A percentile compares a stretch with the other conserved stretches of the same genome.
Evolutionary conservation across 1,139 yeast species (phyloP).

Genomic region (Candida smagusa): DNA sequence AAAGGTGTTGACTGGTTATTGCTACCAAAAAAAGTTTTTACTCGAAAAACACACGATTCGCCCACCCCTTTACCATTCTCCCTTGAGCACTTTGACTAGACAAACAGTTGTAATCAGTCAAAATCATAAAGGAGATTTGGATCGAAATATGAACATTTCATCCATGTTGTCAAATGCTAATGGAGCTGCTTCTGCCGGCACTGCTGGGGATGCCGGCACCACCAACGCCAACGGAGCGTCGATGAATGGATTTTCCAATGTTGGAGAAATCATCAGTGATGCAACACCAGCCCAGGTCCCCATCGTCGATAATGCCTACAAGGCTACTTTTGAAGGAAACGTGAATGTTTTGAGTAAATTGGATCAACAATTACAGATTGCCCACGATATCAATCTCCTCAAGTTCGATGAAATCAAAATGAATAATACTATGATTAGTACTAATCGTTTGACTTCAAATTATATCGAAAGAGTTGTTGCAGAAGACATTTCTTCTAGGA

Average conservation of each 20-base stretch:
- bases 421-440: conserved; percentile 21
- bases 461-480: conserved; percentile 36
- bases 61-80: conserved; percentile 1
- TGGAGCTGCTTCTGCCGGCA: conserved; percentile 11
- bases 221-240: background rate
- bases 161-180: conserved; percentile 37
- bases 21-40: conserved; percentile 8
- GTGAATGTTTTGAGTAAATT: conserved; percentile 25
- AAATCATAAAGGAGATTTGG: too few relatives aligned
- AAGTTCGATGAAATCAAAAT: conserved; percentile 28
- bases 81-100: background rate
- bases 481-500: conserved; percentile 30
- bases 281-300: conserved; percentile 2
- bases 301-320: conserved; percentile 10
- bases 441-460: conserved; percentile 28
- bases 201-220: conserved; percentile 1
- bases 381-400: conserved; percentile 26
- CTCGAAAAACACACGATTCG: conserved; percentile 4
- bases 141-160: conserved; percentile 33
- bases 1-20: background rate
- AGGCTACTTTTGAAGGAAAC: conserved; percentile 23
- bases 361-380: conserved; percentile 25
- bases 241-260: background rate
- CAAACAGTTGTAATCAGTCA: background rate
- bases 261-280: conserved; percentile 1